phyloP scores from a whole-genome alignment of 169 alveolate species.

The Plasmodium vivax region DNA sequence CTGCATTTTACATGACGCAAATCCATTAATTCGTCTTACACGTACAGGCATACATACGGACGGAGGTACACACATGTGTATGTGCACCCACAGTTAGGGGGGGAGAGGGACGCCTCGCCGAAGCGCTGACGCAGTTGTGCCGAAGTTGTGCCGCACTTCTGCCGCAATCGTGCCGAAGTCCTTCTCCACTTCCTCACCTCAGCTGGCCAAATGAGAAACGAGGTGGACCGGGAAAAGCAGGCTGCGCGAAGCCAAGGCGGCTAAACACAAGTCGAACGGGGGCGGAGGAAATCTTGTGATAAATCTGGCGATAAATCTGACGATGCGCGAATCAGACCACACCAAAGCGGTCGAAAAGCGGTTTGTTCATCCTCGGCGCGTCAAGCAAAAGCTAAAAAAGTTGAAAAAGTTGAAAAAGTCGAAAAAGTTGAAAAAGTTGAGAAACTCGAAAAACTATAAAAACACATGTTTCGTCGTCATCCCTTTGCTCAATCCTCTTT shows the following conservation, averaged over 20 bases:
- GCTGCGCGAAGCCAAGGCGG: background rate
- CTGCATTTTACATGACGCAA: slow-evolving; percentile 35
- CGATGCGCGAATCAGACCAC: background rate
- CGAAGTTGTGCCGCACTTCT: too few species aligned
- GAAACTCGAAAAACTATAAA: background rate
- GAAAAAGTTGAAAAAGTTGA: too few species aligned
- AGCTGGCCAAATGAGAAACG: background rate
- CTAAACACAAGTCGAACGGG: background rate
- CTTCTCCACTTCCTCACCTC: background rate
- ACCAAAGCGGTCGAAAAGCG: background rate
- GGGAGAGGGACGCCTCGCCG: background rate
- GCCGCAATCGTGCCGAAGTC: background rate
- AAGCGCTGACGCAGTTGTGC: background rate
- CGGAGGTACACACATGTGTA: background rate
- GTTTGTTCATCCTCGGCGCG: background rate
- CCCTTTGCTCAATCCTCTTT: background rate
- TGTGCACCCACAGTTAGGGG: background rate
- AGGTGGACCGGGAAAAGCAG: background rate
- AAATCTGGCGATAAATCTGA: background rate
- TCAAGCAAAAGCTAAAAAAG: background rate
- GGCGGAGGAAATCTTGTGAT: background rate
- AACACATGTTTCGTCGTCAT: background rate
- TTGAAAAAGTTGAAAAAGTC: too few species aligned
- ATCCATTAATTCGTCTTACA: slow-evolving; percentile 42
- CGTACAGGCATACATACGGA: slow-evolving; percentile 7